These are phyloP conservation scores for Sungouiella blattae DNA, from an alignment of 805 yeast genomes.

Conservation along the genomic window DNA sequence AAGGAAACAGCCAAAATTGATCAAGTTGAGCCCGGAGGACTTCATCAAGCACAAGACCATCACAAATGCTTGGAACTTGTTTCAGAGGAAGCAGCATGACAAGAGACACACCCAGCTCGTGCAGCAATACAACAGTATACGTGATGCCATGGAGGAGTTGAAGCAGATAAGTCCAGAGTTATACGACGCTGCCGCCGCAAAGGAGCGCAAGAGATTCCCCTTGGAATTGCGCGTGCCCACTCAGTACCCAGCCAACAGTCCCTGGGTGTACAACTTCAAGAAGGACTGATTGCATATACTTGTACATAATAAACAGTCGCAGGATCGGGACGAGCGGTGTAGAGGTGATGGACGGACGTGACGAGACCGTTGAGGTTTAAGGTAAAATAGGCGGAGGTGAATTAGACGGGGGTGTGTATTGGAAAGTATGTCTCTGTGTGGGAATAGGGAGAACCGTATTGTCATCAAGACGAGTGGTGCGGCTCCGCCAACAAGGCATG, in stretches of 20 bases:
- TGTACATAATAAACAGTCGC: slow-evolving; percentile 8
- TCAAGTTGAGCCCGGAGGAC: slow-evolving; percentile 77
- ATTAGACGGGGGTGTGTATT: no score
- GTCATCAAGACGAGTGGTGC: no score
- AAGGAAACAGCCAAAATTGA: slow-evolving; percentile 80
- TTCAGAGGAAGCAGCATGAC: slow-evolving; percentile 50
- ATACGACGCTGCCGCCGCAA: slow-evolving; percentile 57
- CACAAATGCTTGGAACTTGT: slow-evolving; percentile 74
- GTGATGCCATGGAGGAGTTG: slow-evolving; percentile 72
- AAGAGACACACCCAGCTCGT: slow-evolving; percentile 40
- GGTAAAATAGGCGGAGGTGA: no score
- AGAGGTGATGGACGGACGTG: no score
- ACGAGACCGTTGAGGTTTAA: no score
- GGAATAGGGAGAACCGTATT: no score
- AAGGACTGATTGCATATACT: slow-evolving; percentile 2
- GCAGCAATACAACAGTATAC: slow-evolving; percentile 62
- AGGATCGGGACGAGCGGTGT: slow-evolving; percentile 2
- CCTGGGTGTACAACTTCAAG: slow-evolving; percentile 63
- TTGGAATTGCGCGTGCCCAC: slow-evolving; percentile 85
- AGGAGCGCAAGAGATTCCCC: slow-evolving; percentile 65
- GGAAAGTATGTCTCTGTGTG: no score
- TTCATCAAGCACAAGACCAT: slow-evolving; percentile 79
- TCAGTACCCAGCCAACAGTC: slow-evolving; percentile 76
- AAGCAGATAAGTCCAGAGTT: slow-evolving; percentile 48
- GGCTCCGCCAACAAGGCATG: no score